phyloP scores from a whole-genome alignment of 441 rosid species.

The Populus hybrid region DNA sequence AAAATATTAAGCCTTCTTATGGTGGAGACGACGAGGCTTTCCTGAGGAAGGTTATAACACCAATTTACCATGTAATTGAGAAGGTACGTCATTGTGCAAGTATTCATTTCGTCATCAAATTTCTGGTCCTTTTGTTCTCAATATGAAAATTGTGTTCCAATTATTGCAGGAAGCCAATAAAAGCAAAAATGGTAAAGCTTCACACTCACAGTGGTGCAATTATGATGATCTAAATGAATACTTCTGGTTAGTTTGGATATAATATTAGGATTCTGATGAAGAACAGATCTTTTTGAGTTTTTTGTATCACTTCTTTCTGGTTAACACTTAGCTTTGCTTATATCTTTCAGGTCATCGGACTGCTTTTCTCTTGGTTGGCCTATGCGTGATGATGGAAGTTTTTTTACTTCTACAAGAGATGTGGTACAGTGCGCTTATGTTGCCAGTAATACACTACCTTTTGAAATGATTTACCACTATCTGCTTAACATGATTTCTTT shows the following conservation, averaged over 20 bases:
- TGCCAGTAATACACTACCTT: constrained; percentile 8
- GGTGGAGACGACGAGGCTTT: constrained; percentile 99
- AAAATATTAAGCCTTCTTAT: constrained; percentile 96
- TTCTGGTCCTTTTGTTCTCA: constrained; percentile 23
- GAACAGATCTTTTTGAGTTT: background rate
- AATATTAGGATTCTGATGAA: constrained; percentile 15
- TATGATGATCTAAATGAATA: constrained; percentile 98
- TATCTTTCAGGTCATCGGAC: constrained; percentile 67
- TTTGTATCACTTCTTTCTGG: background rate
- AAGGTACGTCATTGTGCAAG: constrained; percentile 49
- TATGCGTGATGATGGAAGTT: constrained; percentile 98
- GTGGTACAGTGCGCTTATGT: constrained; percentile 26
- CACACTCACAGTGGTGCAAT: constrained; percentile 94
- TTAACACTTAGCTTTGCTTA: background rate
- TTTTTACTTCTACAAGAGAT: constrained; percentile 84
- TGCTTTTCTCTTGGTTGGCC: constrained; percentile 99
- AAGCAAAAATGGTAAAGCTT: constrained; percentile 76
- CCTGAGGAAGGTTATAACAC: constrained; percentile 89
- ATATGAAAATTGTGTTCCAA: constrained; percentile 20
- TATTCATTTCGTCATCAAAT: constrained; percentile 4
- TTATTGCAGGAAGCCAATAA: constrained; percentile 78
- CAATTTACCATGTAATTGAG: constrained; percentile 77
- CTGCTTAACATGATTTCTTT: constrained; percentile 19
- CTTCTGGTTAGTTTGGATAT: constrained; percentile 71
- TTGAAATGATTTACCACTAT: constrained; percentile 16